A percentile compares a stretch with the other conserved stretches of the same genome.
phyloP scores from a whole-genome alignment of 2,329 filamentous ascomycete genomes.

The Pseudogymnoascus sp. region DNA sequence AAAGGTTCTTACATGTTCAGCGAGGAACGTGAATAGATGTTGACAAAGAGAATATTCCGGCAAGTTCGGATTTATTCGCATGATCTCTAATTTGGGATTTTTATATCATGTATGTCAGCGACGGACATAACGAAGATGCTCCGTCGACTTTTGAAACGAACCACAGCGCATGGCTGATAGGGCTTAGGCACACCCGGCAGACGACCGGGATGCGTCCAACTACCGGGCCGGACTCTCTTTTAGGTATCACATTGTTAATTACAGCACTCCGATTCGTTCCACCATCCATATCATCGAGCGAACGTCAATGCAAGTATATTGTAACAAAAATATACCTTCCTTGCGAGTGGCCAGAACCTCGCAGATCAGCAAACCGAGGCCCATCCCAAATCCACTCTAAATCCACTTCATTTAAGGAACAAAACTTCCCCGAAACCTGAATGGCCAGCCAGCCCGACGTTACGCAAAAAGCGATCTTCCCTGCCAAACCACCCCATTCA shows the following conservation, averaged over 20 bases:
- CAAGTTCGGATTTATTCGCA: not conserved
- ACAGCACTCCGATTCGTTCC: not conserved
- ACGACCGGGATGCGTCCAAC: not conserved
- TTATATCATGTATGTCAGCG: not conserved
- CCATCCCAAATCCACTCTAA: not conserved
- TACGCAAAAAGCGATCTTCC: not conserved
- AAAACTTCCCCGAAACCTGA: not conserved
- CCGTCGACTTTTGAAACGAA: not conserved
- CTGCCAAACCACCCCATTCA: not conserved
- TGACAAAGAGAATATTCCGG: not conserved
- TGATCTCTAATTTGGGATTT: not conserved
- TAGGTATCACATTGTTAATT: not conserved
- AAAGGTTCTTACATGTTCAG: not conserved
- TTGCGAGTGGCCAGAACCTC: not conserved
- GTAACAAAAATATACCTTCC: not conserved
- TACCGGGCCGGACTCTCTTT: not conserved
- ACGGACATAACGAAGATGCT: not conserved
- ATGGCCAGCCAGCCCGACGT: not conserved
- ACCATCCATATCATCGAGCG: not conserved
- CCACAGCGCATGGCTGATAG: not conserved
- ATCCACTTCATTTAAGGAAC: not conserved
- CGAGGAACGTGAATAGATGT: not conserved
- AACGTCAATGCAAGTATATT: not conserved
- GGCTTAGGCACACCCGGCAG: not conserved
- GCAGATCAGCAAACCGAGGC: not conserved